Evolutionary conservation across 163 green algal genomes (phyloP), one percentile per base, ranked within the genome.

Genomic region (Coccomyxa subellipsoidea): DNA sequence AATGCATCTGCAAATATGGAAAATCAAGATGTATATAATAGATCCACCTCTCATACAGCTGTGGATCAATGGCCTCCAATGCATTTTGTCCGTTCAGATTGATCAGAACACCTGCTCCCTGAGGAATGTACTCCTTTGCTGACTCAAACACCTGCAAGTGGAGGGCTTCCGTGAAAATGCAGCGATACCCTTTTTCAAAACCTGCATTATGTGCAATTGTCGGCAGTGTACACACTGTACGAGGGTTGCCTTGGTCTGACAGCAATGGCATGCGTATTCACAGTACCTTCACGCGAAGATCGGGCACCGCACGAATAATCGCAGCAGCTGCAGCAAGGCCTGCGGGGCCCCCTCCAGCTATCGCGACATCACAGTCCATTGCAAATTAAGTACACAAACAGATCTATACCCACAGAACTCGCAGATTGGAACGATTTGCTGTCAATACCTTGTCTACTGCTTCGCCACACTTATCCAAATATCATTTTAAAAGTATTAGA

Each of bases 1-100:
- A 59, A 7, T 59, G 47, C 47, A 6, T 59, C 47, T 59, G n/a
- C 47, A 8, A 27, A 18, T 59, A 18, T 18, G 0, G 47, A 18
- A 12, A 12, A 59, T 59, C 15, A 59, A 12, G 21, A 18, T 12
- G 2, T 27, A 59, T 1, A 59, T 59, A 59, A 18, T 1, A 59
- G 4, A 18, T 59, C 8, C 27, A 73, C 66, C 66, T 73, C 32
- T 21, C 29, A 34, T 36, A 73, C n/a, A 73, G 66, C n/a, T 73
- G 29, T 73, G 66, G 66, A 34, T 73, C 66, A n/a, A 73, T 73
- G 27, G 66, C 66, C 7, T 73, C 66, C 66, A 73, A 73, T 18
- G 66, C 66, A 36, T 73, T 73, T 23, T 73, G 66, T 35, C 66
- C 66, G 4, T 73, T 73, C 21, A 73, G 66, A 34, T 73, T 73